These are phyloP conservation scores for Artomyces pyxidatus DNA, from an alignment of 768 basidiomycete species.

Conservation along the genomic window DNA sequence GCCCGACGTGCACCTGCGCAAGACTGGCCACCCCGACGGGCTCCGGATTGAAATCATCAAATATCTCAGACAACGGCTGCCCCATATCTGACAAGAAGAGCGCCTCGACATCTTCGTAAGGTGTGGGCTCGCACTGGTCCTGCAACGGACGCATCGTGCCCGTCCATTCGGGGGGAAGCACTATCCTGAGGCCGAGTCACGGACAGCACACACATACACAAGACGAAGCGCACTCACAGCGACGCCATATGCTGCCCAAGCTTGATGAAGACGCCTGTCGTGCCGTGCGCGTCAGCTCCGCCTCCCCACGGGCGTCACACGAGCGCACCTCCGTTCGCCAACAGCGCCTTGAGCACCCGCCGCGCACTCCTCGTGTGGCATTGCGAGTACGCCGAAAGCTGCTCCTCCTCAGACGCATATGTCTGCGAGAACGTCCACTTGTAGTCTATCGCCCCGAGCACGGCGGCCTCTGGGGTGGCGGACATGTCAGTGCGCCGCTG, in stretches of 20 bases:
- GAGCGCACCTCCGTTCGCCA: constrained; percentile 75
- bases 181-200: constrained; percentile 26
- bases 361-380: constrained; percentile 82
- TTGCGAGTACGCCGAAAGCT: constrained; percentile 49
- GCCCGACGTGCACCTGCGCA: constrained; percentile 90
- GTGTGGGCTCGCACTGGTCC: constrained; percentile 89
- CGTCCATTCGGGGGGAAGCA: constrained; percentile 62
- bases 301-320: background rate
- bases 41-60: constrained; percentile 74
- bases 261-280: constrained; percentile 74
- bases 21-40: constrained; percentile 95
- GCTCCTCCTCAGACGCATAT: constrained; percentile 45
- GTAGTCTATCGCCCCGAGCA: constrained; percentile 62
- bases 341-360: constrained; percentile 72
- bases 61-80: constrained; percentile 58
- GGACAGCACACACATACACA: constrained; percentile 17
- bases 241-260: constrained; percentile 84
- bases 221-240: constrained; percentile 31
- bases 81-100: constrained; percentile 81
- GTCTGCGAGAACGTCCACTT: constrained; percentile 52
- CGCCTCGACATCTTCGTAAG: constrained; percentile 64
- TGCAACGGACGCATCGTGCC: constrained; percentile 57
- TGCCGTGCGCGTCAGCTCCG: constrained; percentile 1
- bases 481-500: constrained; percentile 14
- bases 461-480: constrained; percentile 43